phyloP scores from a whole-genome alignment of 2,329 filamentous ascomycete genomes.

The Cladophialophora yegresii region DNA sequence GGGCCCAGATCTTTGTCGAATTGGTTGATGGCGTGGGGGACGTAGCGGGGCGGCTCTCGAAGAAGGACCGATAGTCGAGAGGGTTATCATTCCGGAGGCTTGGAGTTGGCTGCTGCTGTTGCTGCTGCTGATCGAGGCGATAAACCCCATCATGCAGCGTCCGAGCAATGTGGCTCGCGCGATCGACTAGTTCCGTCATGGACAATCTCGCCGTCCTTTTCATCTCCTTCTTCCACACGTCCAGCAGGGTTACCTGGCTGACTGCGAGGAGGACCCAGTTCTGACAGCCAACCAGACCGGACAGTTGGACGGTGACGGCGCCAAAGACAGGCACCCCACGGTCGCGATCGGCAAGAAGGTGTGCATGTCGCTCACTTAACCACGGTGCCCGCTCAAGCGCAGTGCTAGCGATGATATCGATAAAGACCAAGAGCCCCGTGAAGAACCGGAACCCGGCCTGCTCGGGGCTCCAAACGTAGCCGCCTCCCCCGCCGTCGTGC shows the following conservation, averaged over 20 bases:
- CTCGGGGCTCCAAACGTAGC: constrained; percentile 40
- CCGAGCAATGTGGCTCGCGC: not conserved
- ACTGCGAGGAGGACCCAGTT: constrained; percentile 62
- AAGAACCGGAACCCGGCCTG: constrained; percentile 45
- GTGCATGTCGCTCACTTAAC: constrained; percentile 38
- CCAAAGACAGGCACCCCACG: constrained; percentile 4
- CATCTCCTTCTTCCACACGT: constrained; percentile 58
- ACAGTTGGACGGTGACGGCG: constrained; percentile 39
- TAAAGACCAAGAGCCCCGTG: constrained; percentile 41
- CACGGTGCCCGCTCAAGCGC: constrained; percentile 39
- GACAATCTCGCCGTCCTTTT: constrained; percentile 37
- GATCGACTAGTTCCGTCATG: not conserved
- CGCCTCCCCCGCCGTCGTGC: not conserved
- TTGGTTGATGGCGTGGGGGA: not conserved
- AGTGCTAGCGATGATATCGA: constrained; percentile 44
- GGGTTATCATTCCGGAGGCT: not conserved
- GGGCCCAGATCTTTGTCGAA: constrained; percentile 17
- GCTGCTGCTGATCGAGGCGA: not conserved
- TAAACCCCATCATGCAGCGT: constrained; percentile 4
- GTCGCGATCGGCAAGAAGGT: constrained; percentile 41
- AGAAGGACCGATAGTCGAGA: not conserved
- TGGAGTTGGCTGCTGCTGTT: not conserved
- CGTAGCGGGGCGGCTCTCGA: not conserved
- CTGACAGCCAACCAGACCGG: constrained; percentile 57
- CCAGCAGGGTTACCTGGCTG: constrained; percentile 56